A percentile compares a stretch with the other conserved stretches of the same genome.
Evolutionary conservation across 495 filamentous ascomycete genomes (phyloP).

Genomic region (Annulohypoxylon maeteangense): DNA sequence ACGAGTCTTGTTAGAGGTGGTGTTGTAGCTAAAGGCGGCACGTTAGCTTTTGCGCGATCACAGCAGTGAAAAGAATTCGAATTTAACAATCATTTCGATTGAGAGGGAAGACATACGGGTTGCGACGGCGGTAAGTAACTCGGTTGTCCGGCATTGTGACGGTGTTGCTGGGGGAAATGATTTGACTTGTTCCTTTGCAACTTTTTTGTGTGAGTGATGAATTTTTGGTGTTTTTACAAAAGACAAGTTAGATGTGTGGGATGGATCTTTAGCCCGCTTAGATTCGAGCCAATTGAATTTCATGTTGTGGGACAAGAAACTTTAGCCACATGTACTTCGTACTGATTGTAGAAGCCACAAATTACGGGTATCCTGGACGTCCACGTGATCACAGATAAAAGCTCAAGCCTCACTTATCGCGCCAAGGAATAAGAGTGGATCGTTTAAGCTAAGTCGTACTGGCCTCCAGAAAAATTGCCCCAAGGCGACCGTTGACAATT

Average conservation of each 20-base stretch:
- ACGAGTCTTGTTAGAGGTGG: conserved; percentile 94
- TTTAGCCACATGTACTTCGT: conserved; percentile 31
- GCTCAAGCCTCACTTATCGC: conserved; percentile 4
- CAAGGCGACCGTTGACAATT: conserved; percentile 16
- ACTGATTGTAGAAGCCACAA: background rate
- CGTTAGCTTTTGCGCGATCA: conserved; percentile 39
- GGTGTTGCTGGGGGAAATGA: conserved; percentile 63
- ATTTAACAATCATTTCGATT: conserved; percentile 10
- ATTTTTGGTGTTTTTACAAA: conserved; percentile 53
- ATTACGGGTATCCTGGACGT: background rate
- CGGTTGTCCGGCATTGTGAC: conserved; percentile 68
- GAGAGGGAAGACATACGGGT: conserved; percentile 75
- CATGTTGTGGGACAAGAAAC: background rate
- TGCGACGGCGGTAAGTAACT: conserved; percentile 81
- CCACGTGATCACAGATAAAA: conserved; percentile 33
- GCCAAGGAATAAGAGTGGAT: conserved; percentile 6
- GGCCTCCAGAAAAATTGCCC: conserved; percentile 31
- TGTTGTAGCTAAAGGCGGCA: conserved; percentile 82
- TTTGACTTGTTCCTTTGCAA: conserved; percentile 52
- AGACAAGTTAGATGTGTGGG: conserved; percentile 41
- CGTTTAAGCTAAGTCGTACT: conserved; percentile 5
- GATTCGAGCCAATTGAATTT: conserved; percentile 40
- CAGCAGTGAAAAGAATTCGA: conserved; percentile 19
- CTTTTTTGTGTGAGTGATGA: conserved; percentile 57
- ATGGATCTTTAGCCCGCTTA: conserved; percentile 47